Percentiles rank a stretch among this genome's conserved stretches.
Conservation (phyloP, 202 grass and related monocot species). For the Carex sylvatica region DNA sequence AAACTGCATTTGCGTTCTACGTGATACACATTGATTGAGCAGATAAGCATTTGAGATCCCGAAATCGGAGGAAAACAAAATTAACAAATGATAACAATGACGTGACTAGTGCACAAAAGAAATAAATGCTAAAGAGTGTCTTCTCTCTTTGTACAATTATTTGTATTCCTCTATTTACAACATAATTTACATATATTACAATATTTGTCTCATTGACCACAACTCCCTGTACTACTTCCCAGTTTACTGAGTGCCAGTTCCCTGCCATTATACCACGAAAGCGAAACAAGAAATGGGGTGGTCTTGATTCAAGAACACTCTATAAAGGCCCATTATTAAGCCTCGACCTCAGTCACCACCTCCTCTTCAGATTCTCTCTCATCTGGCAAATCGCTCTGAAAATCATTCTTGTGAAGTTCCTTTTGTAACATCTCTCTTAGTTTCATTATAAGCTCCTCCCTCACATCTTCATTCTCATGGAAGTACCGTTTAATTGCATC, state of each 20-base stretch:
- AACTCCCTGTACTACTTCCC: not conserved
- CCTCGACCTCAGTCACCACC: slow-evolving; percentile 34
- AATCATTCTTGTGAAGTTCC: slow-evolving; percentile 1
- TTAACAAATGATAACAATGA: not conserved
- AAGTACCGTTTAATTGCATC: slow-evolving; percentile 39
- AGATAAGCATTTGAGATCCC: not conserved
- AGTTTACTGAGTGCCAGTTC: not conserved
- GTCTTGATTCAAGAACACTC: not conserved
- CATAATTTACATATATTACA: slow-evolving; percentile 4
- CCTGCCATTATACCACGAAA: not conserved
- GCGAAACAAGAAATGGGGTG: not conserved
- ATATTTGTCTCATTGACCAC: not conserved
- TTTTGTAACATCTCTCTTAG: slow-evolving; percentile 40
- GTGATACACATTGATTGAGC: not conserved
- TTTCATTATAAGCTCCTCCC: slow-evolving; percentile 42
- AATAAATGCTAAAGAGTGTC: not conserved
- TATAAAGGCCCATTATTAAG: slow-evolving; percentile 9
- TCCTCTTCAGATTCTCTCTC: slow-evolving; percentile 41
- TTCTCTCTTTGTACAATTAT: not conserved
- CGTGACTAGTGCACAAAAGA: not conserved
- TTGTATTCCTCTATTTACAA: not conserved
- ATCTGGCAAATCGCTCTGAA: slow-evolving; percentile 1
- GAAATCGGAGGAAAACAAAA: not conserved
- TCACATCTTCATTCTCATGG: slow-evolving; percentile 28
- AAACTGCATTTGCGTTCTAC: not conserved